Evolutionary conservation across 441 rosid species (phyloP).

Genomic region (Hura crepitans): DNA sequence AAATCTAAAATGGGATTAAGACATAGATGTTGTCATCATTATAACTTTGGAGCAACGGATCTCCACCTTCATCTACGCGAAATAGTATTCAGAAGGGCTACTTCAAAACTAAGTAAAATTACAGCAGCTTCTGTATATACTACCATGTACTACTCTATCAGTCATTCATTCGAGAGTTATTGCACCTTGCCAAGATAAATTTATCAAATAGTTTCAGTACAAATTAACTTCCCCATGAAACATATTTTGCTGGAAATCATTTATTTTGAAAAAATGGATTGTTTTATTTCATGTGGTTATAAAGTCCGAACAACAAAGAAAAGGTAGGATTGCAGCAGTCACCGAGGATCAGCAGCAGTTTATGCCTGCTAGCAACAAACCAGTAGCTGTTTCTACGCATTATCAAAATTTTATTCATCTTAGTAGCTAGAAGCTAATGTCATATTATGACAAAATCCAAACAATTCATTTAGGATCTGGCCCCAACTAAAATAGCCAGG

Average conservation of each 20-base stretch:
- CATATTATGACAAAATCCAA: not conserved
- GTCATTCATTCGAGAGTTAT: not conserved
- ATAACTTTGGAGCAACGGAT: not conserved
- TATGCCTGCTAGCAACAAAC: not conserved
- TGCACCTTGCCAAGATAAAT: not conserved
- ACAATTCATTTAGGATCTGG: not conserved
- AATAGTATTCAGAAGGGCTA: not conserved
- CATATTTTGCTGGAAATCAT: not conserved
- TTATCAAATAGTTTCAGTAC: not conserved
- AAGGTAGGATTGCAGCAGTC: not conserved
- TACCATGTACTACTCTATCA: not conserved
- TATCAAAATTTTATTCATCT: not conserved
- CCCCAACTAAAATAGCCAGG: not conserved
- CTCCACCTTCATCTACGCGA: not conserved
- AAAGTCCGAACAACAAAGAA: not conserved
- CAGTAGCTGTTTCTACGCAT: not conserved
- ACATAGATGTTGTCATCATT: too few species aligned
- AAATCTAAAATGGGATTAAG: too few species aligned
- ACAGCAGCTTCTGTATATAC: not conserved
- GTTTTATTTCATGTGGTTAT: not conserved
- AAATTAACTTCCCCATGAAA: not conserved
- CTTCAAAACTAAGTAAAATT: not conserved
- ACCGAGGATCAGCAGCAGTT: not conserved
- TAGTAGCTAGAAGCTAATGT: constrained; percentile 1
- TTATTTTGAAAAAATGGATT: not conserved